Evolutionary conservation across 164 flowering plant genomes (phyloP).

Genomic region (Dillenia turbinata): DNA sequence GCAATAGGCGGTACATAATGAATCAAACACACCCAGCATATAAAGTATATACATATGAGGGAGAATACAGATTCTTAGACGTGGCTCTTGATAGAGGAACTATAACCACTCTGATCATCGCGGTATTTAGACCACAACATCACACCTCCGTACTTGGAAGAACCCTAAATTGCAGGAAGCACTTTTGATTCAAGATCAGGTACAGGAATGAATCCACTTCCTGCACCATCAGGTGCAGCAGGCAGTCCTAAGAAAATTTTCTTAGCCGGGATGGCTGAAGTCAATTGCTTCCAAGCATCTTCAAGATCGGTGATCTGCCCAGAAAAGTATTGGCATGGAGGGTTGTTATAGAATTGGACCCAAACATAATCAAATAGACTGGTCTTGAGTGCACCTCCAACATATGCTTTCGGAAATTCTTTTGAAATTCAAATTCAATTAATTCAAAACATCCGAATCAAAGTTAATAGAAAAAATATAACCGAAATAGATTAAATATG

Average conservation of each 20-base stretch:
- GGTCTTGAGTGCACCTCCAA: slow-evolving; percentile 13
- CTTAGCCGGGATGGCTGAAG: slow-evolving; percentile 1
- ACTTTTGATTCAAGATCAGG: slow-evolving; percentile 1
- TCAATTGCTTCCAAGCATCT: slow-evolving; percentile 21
- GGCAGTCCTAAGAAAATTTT: slow-evolving; percentile 25
- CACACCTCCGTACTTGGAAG: slow-evolving; percentile 16
- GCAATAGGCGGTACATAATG: too few species aligned
- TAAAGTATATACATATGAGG: too few species aligned
- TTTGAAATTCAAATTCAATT: too few species aligned
- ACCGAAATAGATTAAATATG: too few species aligned
- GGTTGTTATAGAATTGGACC: slow-evolving; percentile 27
- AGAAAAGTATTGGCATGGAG: slow-evolving; percentile 15
- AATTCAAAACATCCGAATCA: too few species aligned
- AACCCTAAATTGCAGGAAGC: slow-evolving; percentile 9
- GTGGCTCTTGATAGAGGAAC: slow-evolving; percentile 2
- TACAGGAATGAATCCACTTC: slow-evolving; percentile 15
- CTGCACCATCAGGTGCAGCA: slow-evolving; percentile 14
- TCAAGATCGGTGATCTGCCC: slow-evolving; percentile 5
- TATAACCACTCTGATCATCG: slow-evolving; percentile 2
- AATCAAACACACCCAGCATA: too few species aligned
- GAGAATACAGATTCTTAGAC: neutral
- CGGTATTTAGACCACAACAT: neutral
- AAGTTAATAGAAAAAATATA: too few species aligned
- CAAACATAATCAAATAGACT: slow-evolving; percentile 27
- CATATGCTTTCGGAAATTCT: too few species aligned